Base-by-base conservation (phyloP, 305 asterid species). In the Plantago coronopus region DNA sequence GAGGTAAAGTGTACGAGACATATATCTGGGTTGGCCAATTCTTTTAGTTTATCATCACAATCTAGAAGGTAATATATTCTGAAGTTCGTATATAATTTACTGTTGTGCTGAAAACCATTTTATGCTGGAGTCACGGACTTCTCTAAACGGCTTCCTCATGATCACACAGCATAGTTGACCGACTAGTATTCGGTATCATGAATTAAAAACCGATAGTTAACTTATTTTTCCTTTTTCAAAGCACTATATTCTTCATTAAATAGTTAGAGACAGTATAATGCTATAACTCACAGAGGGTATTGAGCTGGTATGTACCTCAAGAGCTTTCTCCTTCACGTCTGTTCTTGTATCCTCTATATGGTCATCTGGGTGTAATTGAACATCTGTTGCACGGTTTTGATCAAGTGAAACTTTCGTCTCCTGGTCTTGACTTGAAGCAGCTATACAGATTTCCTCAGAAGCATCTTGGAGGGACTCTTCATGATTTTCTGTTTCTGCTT, bases 391-490 rank as follows among this genome's bases (percentile, higher is more conserved):
- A 15, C 17, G 27, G 18, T 25, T 53, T 44, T 59, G 48, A 37
- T 54, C 55, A 10, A 48, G 17, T 17, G 22, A 18, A 57, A 16
- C 11, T 54, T 29, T 40, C 48, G 21, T 21, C 43, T 61, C 57
- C 21, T 8, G 58, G 22, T 64, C 65, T 75, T 75, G 73, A 58
- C 64, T n/a, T 42, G 61, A 59, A 46, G 37, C 29, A 17, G 78
- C 23, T 38, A 54, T 69, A 34, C 61, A 29, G 47, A 45, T 58
- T 50, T 54, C 55, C 63, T 61, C 71, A 10, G 68, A 43, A 37
- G 54, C 61, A 53, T 46, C 70, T 57, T 54, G 66, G 67, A 73
- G 44, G 64, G 76, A 51, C 68, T 76, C 78, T 29, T 20, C 56
- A 34, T 64, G 59, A 53, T 57, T 61, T 31, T 76, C 29, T 4